Percentiles rank a stretch among this genome's conserved stretches.
Evolutionary conservation across 306 rosid genomes (phyloP).

Genomic region (Delonix regia): DNA sequence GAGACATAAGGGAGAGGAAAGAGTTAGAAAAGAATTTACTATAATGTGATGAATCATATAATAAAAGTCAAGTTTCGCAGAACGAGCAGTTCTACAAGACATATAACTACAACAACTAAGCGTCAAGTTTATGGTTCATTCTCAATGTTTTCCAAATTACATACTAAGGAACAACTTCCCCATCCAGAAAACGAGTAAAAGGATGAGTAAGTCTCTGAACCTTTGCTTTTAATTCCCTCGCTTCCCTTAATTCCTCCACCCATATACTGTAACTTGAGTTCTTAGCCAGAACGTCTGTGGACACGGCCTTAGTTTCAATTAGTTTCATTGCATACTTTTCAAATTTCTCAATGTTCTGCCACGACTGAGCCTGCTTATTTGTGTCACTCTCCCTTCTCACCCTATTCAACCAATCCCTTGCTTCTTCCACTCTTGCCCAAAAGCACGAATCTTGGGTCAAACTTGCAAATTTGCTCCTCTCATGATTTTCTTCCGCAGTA

Average conservation of each 20-base stretch:
- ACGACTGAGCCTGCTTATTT: constrained; percentile 30
- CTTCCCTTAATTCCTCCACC: constrained; percentile 50
- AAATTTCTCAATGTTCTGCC: constrained; percentile 57
- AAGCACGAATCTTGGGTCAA: constrained; percentile 85
- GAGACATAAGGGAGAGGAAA: no score
- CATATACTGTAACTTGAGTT: constrained; percentile 69
- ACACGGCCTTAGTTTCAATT: constrained; percentile 62
- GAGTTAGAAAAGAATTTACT: no score
- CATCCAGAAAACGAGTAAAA: constrained; percentile 36
- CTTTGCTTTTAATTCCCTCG: constrained; percentile 50
- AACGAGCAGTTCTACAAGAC: background rate
- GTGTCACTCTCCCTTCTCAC: constrained; percentile 52
- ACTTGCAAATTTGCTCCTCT: constrained; percentile 65
- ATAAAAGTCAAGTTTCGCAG: constrained; percentile 7
- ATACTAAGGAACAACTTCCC: constrained; percentile 41
- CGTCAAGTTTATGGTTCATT: no score
- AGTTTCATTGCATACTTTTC: constrained; percentile 58
- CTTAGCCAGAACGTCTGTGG: constrained; percentile 65
- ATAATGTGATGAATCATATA: constrained; percentile 12
- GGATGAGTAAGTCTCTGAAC: constrained; percentile 26
- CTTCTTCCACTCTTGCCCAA: constrained; percentile 90
- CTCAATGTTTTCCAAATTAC: background rate
- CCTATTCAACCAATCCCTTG: constrained; percentile 56
- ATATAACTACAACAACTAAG: background rate
- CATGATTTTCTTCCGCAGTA: constrained; percentile 25